Conservation (phyloP, 225 moss, liverwort and hornwort genomes). For the Climacium dendroides region DNA sequence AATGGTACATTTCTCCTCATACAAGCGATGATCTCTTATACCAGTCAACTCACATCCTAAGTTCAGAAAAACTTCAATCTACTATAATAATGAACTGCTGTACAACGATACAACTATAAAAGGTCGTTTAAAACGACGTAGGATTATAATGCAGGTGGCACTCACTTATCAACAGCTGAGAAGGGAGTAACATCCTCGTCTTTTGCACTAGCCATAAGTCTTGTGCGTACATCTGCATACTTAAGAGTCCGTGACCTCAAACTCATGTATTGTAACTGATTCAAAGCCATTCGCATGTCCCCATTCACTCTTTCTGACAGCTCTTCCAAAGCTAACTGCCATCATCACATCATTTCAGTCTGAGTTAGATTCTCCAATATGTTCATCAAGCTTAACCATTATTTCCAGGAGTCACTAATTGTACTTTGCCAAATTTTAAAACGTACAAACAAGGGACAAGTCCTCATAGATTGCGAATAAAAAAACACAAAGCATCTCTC, state of each 20-base stretch:
- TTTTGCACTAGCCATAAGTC: constrained; percentile 85
- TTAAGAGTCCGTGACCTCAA: constrained; percentile 63
- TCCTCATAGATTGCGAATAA: neutral
- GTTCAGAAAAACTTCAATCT: neutral
- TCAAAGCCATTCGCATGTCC: constrained; percentile 97
- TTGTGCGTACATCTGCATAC: constrained; percentile 70
- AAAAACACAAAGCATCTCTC: neutral
- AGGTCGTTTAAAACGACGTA: neutral
- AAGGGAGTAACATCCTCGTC: constrained; percentile 85
- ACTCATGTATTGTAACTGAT: constrained; percentile 96
- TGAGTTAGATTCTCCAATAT: neutral
- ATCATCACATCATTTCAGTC: neutral
- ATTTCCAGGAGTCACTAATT: neutral
- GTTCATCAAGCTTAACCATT: neutral
- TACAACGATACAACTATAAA: neutral
- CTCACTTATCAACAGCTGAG: constrained; percentile 89
- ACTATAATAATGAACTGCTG: neutral
- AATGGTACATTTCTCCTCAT: neutral
- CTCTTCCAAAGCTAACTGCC: constrained; percentile 86
- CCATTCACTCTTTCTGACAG: constrained; percentile 89
- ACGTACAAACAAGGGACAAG: neutral
- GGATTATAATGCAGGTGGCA: neutral
- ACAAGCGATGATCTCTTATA: neutral
- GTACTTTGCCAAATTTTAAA: neutral
- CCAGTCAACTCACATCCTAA: neutral